Evolutionary conservation across 208 protist genomes (phyloP), one percentile per base, ranked within the genome.

Genomic region (Trypanosoma cruzi): DNA sequence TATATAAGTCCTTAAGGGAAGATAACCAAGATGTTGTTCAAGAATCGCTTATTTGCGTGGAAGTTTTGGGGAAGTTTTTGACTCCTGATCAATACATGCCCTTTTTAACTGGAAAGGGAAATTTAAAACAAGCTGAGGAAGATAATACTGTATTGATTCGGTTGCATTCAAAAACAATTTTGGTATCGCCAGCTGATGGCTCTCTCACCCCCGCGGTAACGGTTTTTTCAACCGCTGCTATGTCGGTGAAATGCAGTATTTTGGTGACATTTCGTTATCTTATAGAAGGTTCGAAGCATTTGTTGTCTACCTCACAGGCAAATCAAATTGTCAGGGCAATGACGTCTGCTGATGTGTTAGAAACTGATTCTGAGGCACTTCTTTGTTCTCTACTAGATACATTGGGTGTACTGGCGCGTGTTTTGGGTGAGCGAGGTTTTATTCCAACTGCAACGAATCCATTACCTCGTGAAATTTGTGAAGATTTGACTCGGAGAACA

Each of bases 81-180:
- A 91, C 83, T 46, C 92, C 92, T n/a, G 83, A 88, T 22, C 89
- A 97, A 62, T 97, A 97, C 49, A 50, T 97, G 6, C 92, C 92
- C 0, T 92, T 97, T 79, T 59, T 97, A 13, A 92, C 90, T 34
- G 72, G 84, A 14, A 84, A 88, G 50, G 70, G 61, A 28, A 4
- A 31, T 54, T 28, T 60, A 31, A 70, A 80, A 18, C 52, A 73
- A 13, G 56, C 61, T 36, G 77, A 87, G 13, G 84, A 86, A 32
- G 77, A 84, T 26, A 36, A 28, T 24, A 36, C 68, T 44, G 29
- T 77, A 22, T 61, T 91, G 6, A 28, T 88, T 71, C 78, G 79
- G 32, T 79, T 75, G n/a, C 71, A 74, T 22, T 85, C 70, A 50
- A 91, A 92, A 52, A 90, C 81, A 13, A 80, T 93, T 22, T 74